Conservation (phyloP, 1,284 basidiomycete species). For the Ustilago tritici region DNA sequence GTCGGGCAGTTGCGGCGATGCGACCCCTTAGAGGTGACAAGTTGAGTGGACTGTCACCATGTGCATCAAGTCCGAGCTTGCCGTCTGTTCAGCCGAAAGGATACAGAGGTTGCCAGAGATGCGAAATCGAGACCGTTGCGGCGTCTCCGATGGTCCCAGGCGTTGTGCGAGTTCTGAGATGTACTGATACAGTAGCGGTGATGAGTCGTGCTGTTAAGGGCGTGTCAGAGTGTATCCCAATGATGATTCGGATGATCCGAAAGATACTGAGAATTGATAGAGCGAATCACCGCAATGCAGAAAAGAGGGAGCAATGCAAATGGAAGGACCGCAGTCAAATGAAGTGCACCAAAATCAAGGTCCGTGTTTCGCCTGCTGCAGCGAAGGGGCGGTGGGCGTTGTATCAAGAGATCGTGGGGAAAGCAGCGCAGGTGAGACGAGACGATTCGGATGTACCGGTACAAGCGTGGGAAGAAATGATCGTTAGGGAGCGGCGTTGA, state of each 20-base stretch:
- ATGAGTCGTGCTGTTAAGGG: neutral
- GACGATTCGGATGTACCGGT: neutral
- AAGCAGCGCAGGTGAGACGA: neutral
- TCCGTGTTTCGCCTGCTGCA: conserved; percentile 3
- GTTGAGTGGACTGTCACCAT: neutral
- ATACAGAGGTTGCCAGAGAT: neutral
- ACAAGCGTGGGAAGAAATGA: neutral
- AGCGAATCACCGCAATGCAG: too few species aligned
- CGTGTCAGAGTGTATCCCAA: neutral
- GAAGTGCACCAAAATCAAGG: conserved; percentile 1
- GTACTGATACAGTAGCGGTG: neutral
- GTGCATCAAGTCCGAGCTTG: neutral
- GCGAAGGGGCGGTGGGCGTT: neutral
- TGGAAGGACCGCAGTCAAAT: conserved; percentile 5
- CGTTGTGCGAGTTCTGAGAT: neutral
- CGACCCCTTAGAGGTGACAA: neutral
- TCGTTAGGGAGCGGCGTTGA: neutral
- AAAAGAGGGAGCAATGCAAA: neutral
- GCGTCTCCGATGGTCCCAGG: too few species aligned
- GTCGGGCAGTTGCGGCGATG: neutral
- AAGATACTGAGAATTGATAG: too few species aligned
- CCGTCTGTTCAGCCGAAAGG: neutral
- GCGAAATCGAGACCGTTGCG: neutral
- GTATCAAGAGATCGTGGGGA: neutral
- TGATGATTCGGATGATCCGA: neutral